Conservation (phyloP, 2,329 filamentous ascomycete species). For the Aspergillus niger region DNA sequence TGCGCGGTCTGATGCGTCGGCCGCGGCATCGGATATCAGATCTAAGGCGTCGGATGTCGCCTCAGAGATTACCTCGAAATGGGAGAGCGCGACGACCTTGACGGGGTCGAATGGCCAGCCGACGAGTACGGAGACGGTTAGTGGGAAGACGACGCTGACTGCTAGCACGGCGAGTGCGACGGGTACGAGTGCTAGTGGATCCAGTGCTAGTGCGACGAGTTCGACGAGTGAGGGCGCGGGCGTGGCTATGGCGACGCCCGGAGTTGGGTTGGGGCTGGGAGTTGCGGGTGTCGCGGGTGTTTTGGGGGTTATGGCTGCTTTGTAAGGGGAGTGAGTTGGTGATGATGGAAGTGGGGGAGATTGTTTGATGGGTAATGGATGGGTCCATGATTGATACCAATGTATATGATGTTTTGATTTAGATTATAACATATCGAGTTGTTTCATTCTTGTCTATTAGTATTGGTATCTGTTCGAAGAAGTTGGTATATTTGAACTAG, state of each 20-base stretch:
- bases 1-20: constrained; percentile 10
- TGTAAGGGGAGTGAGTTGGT: constrained; percentile 20
- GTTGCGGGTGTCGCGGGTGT: constrained; percentile 32
- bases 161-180: constrained; percentile 21
- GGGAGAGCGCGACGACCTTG: constrained; percentile 1
- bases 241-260: constrained; percentile 18
- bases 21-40: constrained; percentile 14
- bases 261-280: constrained; percentile 8
- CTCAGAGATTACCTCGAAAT: not conserved
- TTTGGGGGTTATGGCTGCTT: constrained; percentile 33
- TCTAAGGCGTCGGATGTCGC: constrained; percentile 12
- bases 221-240: constrained; percentile 23
- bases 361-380: not conserved
- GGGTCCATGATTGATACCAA: not conserved
- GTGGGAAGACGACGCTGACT: constrained; percentile 20
- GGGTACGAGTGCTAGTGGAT: not conserved
- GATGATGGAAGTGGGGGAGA: not conserved
- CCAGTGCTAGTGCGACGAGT: constrained; percentile 11
- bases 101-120: not conserved
- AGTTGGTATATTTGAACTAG: too few relatives aligned
- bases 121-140: constrained; percentile 1
- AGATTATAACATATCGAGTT: not conserved
- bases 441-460: too few relatives aligned
- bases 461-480: too few relatives aligned
- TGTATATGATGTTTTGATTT: not conserved